Conservation (phyloP, 108 stramenopile genomes). For the Nitzschia sp. region DNA sequence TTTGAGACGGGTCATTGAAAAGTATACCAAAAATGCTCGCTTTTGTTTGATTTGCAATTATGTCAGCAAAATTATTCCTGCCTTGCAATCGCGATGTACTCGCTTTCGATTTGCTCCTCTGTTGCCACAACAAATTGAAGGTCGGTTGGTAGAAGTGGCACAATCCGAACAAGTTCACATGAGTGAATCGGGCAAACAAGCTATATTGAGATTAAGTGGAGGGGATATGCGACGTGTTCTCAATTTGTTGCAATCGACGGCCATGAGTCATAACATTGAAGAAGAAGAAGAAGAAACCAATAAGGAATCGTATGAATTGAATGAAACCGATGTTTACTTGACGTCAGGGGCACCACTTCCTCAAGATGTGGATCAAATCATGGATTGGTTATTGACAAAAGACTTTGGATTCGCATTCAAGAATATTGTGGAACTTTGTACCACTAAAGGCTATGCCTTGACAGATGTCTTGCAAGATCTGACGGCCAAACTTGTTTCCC, state of each 20-base stretch:
- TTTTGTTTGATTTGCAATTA: conserved; percentile 98
- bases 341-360: conserved; percentile 87
- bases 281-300: background rate
- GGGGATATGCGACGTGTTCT: conserved; percentile 94
- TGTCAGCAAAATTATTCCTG: conserved; percentile 95
- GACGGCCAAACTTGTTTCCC: conserved; percentile 38
- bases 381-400: conserved; percentile 73
- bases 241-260: conserved; percentile 86
- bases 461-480: conserved; percentile 74
- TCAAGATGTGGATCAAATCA: conserved; percentile 56
- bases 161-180: conserved; percentile 58
- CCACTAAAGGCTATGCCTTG: conserved; percentile 79
- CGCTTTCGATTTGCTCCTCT: conserved; percentile 95
- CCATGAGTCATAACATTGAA: conserved; percentile 64
- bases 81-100: conserved; percentile 92
- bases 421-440: conserved; percentile 57
- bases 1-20: conserved; percentile 88
- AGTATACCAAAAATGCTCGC: conserved; percentile 90
- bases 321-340: conserved; percentile 76
- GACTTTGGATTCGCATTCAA: conserved; percentile 57
- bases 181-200: conserved; percentile 72
- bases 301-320: conserved; percentile 26
- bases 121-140: conserved; percentile 67
- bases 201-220: conserved; percentile 75
- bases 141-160: conserved; percentile 77